Evolutionary conservation across 129 eudicot species (phyloP), one percentile per base, ranked within the genome.

Genomic region (Pulicaria dysenterica): DNA sequence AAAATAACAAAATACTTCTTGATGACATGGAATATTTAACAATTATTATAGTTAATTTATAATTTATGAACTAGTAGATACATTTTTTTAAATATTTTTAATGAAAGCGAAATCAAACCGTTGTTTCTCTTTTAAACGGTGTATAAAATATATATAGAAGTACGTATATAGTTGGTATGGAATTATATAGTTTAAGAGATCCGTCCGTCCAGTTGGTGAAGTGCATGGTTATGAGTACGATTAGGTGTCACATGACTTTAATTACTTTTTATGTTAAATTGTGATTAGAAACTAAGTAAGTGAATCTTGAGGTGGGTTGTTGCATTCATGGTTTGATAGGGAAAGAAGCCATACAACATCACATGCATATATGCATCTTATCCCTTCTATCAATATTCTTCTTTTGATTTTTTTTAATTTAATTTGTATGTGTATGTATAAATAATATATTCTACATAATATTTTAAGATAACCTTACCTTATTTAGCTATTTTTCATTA

Each of bases 291-390:
- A 58, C 61, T 58, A 77, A 77, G 75, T 58, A 77, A 77, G 75
- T 77, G 76, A 48, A 77, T 77, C 76, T 69, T 48, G 38, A 69
- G 81, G 70, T 77, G 81, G 69, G 81, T 69, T 77, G 81, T 69
- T 69, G 70, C 70, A 17, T 77, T 59, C 55, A 77, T 77, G 70
- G 70, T 60, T 58, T 59, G 76, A 69, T 69, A 24, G 54, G 75
- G 75, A 77, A 77, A 77, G 76, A 77, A 69, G 64, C 70, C 63
- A 69, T 58, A 38, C 70, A 75, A 69, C 56, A 60, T 58, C 45
- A 49, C 55, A 69, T 77, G 64, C 75, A 77, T n/a, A n/a, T n/a
- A n/a, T n/a, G n/a, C n/a, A n/a, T n/a, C n/a, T n/a, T n/a, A n/a
- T 77, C 70, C 34, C 40, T 69, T 59, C 58, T 44, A 72, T 44